Base-by-base conservation (phyloP, 2,329 filamentous ascomycete genomes). In the Fusarium odoratissimum region DNA sequence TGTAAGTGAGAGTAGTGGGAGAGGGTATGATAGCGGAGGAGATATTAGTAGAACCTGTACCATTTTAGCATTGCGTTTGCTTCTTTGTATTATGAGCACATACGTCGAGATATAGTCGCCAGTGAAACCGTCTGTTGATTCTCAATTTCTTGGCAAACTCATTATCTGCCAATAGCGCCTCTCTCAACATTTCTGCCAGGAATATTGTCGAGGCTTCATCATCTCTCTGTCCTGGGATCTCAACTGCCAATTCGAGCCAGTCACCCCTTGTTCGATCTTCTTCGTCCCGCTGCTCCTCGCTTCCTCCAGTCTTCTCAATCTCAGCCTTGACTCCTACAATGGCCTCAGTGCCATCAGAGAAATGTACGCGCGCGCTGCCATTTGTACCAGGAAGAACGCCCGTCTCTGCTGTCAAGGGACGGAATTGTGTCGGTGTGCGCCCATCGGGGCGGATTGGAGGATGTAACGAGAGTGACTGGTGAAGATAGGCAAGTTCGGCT, bases 271-370 rank as follows among this genome's bases (percentile, higher is more conserved):
- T 91, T 81, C 60, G 73, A 65, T 77, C 81, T 16, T 79, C 81
- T 33, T 80, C 82, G 6, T 76, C 79, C 61, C 85, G 60, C 44
- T 85, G 25, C 83, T 83, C 48, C 75, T 76, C 57, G 70, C 78
- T 45, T 69, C 74, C 42, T 75, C 75, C 74, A 51, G 92, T 94
- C 84, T 89, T 91, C 82, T 97, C 95, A 8, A 98, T 93, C 83
- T 98, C 95, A 1, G 94, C 95, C 84, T 98, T 99, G 69, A 98
- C 92, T 49, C 96, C 96, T 10, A 98, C 96, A 69, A 99, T 92
- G 11, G 96, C 96, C 83, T 99, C 96, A 3, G 95, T 97, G 56
- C 96, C 96, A 81, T 99, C 96, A 7, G 95, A 91, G 80, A 98
- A 97, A 75, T 95, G 97, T 51, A 99, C 92, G 38, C 97, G 91